Percentiles rank a stretch among this genome's conserved stretches.
Conservation (phyloP, 192 early-diverging fungal species). For the Backusella westeae region DNA sequence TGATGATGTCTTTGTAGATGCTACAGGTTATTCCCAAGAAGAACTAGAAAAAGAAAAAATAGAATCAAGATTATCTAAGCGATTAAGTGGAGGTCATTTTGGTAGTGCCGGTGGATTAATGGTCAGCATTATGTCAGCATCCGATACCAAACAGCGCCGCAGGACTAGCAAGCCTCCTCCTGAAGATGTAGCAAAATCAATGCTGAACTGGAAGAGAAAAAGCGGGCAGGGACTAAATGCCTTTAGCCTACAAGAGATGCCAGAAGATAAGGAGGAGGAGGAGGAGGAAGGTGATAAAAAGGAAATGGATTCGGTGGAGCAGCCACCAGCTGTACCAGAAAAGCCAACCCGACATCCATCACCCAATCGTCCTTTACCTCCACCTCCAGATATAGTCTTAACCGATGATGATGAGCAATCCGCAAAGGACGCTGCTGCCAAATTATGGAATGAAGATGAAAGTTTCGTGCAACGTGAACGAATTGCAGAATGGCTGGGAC, state of each 20-base stretch:
- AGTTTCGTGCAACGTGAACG: constrained; percentile 39
- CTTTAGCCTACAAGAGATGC: background rate
- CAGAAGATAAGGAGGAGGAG: background rate
- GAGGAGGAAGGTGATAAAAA: background rate
- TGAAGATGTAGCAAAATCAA: constrained; percentile 17
- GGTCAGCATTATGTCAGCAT: constrained; percentile 21
- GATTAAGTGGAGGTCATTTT: constrained; percentile 38
- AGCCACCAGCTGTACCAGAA: background rate
- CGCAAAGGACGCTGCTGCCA: constrained; percentile 19
- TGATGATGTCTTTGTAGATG: constrained; percentile 36
- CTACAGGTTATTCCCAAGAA: constrained; percentile 23
- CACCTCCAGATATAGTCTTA: constrained; percentile 3
- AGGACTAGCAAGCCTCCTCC: constrained; percentile 5
- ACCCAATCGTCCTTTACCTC: constrained; percentile 7
- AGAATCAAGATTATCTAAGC: constrained; percentile 28
- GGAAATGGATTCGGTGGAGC: background rate
- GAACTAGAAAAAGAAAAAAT: constrained; percentile 28
- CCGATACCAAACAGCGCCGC: constrained; percentile 1
- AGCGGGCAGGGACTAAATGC: background rate
- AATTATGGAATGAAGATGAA: constrained; percentile 43
- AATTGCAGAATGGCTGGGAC: constrained; percentile 51
- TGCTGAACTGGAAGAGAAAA: constrained; percentile 18
- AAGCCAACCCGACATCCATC: background rate
- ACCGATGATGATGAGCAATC: background rate
- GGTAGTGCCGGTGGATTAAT: constrained; percentile 40